These are phyloP conservation scores for Leccinellum rugosiceps DNA, from an alignment of 768 basidiomycete genomes.

Conservation along the genomic window DNA sequence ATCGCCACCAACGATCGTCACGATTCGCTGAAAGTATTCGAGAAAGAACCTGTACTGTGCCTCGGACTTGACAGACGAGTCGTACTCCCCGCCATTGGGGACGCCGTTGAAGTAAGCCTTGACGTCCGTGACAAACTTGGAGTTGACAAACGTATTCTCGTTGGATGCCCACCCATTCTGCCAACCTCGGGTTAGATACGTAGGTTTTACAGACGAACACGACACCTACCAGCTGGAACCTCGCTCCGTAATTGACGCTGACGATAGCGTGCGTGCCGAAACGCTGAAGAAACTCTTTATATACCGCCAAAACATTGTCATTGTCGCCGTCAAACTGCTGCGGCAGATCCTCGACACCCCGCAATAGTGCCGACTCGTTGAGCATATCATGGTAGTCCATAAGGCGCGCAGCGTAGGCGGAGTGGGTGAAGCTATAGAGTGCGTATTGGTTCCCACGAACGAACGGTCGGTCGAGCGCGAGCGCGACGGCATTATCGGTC, in stretches of 20 bases:
- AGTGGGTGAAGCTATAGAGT: background rate
- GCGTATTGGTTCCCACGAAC: conserved; percentile 1
- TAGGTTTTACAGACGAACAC: background rate
- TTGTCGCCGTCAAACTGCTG: background rate
- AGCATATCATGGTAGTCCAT: conserved; percentile 1
- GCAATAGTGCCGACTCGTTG: background rate
- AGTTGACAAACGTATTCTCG: background rate
- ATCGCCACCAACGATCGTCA: conserved; percentile 1
- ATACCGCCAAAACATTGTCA: background rate
- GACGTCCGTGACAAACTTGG: conserved; percentile 1
- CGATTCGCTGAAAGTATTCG: conserved; percentile 4
- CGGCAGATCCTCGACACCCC: conserved; percentile 2
- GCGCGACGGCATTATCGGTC: background rate
- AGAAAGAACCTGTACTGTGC: conserved; percentile 5
- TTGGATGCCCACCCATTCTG: conserved; percentile 6
- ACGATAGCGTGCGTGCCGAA: conserved; percentile 2
- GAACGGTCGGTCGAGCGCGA: background rate
- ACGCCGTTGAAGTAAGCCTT: conserved; percentile 4
- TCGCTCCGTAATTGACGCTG: conserved; percentile 2
- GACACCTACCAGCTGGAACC: conserved; percentile 1
- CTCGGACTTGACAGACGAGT: conserved; percentile 1
- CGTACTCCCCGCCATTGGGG: conserved; percentile 1
- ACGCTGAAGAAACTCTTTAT: background rate
- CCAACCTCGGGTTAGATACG: background rate
- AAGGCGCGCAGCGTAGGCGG: background rate